These are phyloP conservation scores for Parastagonospora nodorum DNA, from an alignment of 2,329 filamentous ascomycete species.

Conservation along the genomic window DNA sequence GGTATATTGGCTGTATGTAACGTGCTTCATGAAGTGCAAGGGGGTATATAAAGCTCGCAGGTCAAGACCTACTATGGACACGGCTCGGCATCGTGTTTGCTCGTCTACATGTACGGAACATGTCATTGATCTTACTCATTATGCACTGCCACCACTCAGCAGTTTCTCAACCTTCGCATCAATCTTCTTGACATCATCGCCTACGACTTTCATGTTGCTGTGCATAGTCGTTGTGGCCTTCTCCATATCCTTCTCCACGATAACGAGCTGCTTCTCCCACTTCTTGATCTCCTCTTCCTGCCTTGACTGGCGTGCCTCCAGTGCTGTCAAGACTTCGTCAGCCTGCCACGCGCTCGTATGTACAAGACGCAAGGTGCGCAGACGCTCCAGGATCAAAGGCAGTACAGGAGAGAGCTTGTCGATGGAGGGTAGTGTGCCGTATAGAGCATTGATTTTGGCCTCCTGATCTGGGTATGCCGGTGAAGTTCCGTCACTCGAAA, in stretches of 20 bases:
- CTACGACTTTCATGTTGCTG: constrained; percentile 82
- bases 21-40: too few relatives aligned
- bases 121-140: neutral
- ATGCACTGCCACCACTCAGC: constrained; percentile 11
- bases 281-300: constrained; percentile 82
- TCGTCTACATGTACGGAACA: too few relatives aligned
- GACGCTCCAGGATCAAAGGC: constrained; percentile 80
- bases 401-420: constrained; percentile 84
- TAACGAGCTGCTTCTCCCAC: constrained; percentile 81
- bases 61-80: too few relatives aligned
- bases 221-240: constrained; percentile 72
- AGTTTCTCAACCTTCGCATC: constrained; percentile 71
- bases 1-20: too few relatives aligned
- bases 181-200: constrained; percentile 85
- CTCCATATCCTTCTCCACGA: constrained; percentile 75
- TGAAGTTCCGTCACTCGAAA: constrained; percentile 14
- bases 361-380: constrained; percentile 81
- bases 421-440: constrained; percentile 85
- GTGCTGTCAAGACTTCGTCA: constrained; percentile 72
- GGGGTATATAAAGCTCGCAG: too few relatives aligned
- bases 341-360: constrained; percentile 87
- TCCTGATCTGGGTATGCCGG: constrained; percentile 68
- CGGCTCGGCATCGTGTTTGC: too few relatives aligned
- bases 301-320: constrained; percentile 80
- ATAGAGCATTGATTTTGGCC: constrained; percentile 88